Conservation (phyloP, 1,284 basidiomycete genomes). For the Malassezia brasiliensis region DNA sequence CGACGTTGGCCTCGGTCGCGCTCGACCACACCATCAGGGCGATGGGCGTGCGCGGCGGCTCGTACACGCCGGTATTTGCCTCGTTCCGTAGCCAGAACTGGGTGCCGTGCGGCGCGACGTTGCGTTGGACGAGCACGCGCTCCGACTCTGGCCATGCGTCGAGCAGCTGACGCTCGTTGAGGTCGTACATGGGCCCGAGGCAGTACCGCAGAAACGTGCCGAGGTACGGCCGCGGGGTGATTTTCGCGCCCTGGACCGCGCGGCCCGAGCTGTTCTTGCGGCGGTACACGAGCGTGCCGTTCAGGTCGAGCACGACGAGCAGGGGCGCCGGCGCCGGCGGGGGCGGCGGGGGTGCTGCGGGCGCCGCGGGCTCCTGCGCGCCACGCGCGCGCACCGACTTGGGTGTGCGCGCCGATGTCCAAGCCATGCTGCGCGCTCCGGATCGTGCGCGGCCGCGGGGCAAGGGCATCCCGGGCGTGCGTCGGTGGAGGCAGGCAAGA, state of each 20-base stretch:
- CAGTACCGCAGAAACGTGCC: conserved; percentile 57
- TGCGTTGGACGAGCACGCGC: background rate
- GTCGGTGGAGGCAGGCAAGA: too few relatives aligned
- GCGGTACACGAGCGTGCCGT: conserved; percentile 68
- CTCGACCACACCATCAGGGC: conserved; percentile 73
- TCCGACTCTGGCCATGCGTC: background rate
- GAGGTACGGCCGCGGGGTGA: conserved; percentile 58
- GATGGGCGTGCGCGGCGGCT: conserved; percentile 39
- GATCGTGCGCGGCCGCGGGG: too few relatives aligned
- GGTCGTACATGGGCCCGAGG: conserved; percentile 20
- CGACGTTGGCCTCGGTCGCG: conserved; percentile 68
- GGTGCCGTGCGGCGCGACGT: conserved; percentile 22
- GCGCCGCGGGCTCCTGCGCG: too few relatives aligned
- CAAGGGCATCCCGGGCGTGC: too few relatives aligned
- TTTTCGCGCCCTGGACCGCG: conserved; percentile 15
- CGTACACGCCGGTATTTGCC: conserved; percentile 55
- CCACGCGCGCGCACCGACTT: too few relatives aligned
- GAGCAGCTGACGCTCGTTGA: background rate
- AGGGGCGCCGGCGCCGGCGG: too few relatives aligned
- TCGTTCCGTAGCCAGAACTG: conserved; percentile 24
- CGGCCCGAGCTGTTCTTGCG: conserved; percentile 43
- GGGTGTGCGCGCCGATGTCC: too few relatives aligned
- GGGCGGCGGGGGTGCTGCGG: too few relatives aligned
- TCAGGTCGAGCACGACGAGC: conserved; percentile 69
- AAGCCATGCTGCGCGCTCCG: too few relatives aligned